Conservation (phyloP, 2,329 filamentous ascomycete genomes). For the Coniochaeta sp. region DNA sequence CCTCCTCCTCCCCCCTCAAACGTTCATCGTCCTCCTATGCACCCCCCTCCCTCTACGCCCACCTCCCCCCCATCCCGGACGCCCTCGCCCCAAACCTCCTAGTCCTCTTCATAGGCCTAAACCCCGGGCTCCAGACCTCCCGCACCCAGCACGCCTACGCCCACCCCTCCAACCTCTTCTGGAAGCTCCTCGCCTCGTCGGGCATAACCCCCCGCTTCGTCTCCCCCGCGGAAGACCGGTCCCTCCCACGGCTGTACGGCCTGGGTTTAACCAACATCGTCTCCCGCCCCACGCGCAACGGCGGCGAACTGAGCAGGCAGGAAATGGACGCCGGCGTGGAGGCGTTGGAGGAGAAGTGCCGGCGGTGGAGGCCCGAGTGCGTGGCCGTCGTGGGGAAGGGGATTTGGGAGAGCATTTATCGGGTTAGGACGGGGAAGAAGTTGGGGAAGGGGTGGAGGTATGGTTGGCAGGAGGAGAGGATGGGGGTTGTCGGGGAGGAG, state of each 20-base stretch:
- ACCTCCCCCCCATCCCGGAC: constrained; percentile 58
- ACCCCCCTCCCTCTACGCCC: constrained; percentile 64
- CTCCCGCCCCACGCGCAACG: constrained; percentile 67
- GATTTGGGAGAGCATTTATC: constrained; percentile 82
- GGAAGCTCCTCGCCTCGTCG: constrained; percentile 61
- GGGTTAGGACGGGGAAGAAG: constrained; percentile 53
- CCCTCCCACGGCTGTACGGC: constrained; percentile 62
- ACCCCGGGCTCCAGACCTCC: constrained; percentile 70
- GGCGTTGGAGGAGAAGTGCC: constrained; percentile 66
- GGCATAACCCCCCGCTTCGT: constrained; percentile 58
- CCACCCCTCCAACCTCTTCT: constrained; percentile 76
- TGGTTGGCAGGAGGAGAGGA: constrained; percentile 70
- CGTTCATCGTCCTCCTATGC: constrained; percentile 47
- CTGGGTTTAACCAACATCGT: constrained; percentile 91
- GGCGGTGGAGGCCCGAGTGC: constrained; percentile 61
- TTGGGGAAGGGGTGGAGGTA: constrained; percentile 68
- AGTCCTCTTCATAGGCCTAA: constrained; percentile 72
- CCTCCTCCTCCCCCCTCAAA: constrained; percentile 7
- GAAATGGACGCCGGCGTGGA: constrained; percentile 77
- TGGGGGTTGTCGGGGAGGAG: constrained; percentile 33
- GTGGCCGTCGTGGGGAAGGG: constrained; percentile 80
- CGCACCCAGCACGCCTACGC: constrained; percentile 69
- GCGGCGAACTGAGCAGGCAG: constrained; percentile 64
- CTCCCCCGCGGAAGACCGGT: constrained; percentile 54
- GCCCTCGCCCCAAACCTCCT: constrained; percentile 58